These are phyloP conservation scores for Moelleriella libera DNA, from an alignment of 2,329 filamentous ascomycete genomes.

Conservation along the genomic window DNA sequence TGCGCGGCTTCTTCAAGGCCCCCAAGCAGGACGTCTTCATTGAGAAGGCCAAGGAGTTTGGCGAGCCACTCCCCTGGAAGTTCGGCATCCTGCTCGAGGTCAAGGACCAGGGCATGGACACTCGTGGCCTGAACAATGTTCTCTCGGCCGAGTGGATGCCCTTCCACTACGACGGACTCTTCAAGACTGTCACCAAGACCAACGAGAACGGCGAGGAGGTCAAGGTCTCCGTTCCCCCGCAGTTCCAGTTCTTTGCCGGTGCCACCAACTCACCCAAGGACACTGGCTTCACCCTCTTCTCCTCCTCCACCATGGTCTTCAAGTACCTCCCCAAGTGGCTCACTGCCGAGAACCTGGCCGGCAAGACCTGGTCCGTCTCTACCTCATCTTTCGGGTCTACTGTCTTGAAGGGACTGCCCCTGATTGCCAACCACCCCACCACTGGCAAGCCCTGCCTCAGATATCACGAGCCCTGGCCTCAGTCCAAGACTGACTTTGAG, in stretches of 20 bases:
- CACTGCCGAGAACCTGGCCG: constrained; percentile 19
- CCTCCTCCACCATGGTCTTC: constrained; percentile 34
- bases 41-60: constrained; percentile 30
- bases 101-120: constrained; percentile 29
- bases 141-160: constrained; percentile 40
- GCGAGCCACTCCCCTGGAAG: constrained; percentile 34
- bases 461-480: constrained; percentile 40
- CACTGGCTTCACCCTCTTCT: constrained; percentile 40
- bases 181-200: constrained; percentile 31
- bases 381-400: constrained; percentile 32
- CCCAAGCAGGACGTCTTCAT: constrained; percentile 29
- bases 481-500: constrained; percentile 34
- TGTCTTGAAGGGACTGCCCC: constrained; percentile 24
- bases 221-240: constrained; percentile 27
- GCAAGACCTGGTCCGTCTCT: constrained; percentile 32
- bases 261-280: constrained; percentile 30
- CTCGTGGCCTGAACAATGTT: constrained; percentile 34
- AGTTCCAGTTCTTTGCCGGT: constrained; percentile 38
- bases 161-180: constrained; percentile 42
- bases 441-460: constrained; percentile 33
- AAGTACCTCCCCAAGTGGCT: constrained; percentile 25
- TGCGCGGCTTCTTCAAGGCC: constrained; percentile 36
- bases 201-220: constrained; percentile 24
- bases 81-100: constrained; percentile 37
- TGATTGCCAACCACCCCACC: constrained; percentile 29